Evolutionary conservation across 768 basidiomycete species (phyloP), one percentile per base, ranked within the genome.

Genomic region (Kwoniella sp.): DNA sequence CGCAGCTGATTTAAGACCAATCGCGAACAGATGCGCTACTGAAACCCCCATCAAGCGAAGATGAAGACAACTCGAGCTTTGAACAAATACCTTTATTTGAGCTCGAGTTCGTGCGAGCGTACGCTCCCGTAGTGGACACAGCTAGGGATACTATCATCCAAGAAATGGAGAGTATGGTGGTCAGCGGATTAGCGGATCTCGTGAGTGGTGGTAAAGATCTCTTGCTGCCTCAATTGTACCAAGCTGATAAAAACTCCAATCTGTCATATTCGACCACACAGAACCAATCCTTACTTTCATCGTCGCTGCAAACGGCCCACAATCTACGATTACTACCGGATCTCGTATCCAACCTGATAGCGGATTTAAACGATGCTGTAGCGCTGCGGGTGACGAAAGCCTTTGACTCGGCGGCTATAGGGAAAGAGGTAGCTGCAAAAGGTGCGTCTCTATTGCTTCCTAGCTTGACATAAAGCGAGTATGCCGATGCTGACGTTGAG

Each of bases 281-380:
- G 93, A 90, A 98, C 73, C 92, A 91, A 81, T 87, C 92, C 1
- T 81, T 95, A 19, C 84, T 99, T 1, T 92, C 94, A 0, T 93
- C 92, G 0, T 92, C 95, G 0, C 84, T 99, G 13, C 96, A 98
- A 83, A 97, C 92, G 1, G 93, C 95, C 3, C 90, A 92, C 80
- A 99, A 97, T 76, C 85, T 99, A 15, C 85, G 89, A 27, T 85
- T 90, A 17, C 83, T 99, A 12, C 90, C 95, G 0, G 85, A 86
- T 25, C 85, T 97, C 6, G 90, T 97, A 3, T 86, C 88, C 61
- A 85, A 86, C 55, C 85, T 98, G 1, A 82, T 96, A 19, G 80
- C 81, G 5, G 91, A 95, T 77, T 82, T 97, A 8, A 90, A 88
- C 21, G 88, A 90, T 52, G 88, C 89, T 0, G 89, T 96, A 2